Conservation (phyloP, 805 yeast genomes). For the Sugiyamaella chiloensis region DNA sequence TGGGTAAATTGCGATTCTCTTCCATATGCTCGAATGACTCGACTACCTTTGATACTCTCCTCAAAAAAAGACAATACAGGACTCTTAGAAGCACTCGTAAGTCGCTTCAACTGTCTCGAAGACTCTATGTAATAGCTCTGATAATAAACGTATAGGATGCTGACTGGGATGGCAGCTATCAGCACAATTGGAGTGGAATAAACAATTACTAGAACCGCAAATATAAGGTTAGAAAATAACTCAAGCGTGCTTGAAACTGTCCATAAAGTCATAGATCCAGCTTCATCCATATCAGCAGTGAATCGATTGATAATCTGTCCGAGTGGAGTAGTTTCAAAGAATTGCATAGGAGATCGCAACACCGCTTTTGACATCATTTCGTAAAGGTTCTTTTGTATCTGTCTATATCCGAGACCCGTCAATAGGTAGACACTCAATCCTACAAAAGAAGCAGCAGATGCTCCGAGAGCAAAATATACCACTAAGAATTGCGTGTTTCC, state of each 20-base stretch:
- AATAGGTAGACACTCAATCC: constrained; percentile 36
- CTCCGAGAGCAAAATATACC: constrained; percentile 61
- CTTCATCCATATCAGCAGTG: constrained; percentile 81
- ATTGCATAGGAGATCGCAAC: constrained; percentile 86
- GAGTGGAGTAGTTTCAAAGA: constrained; percentile 92
- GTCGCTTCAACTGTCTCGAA: constrained; percentile 72
- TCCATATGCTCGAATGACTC: constrained; percentile 68
- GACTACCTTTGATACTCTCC: constrained; percentile 71
- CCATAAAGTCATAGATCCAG: constrained; percentile 62
- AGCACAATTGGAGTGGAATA: constrained; percentile 84
- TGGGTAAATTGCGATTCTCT: constrained; percentile 59
- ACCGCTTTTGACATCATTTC: constrained; percentile 71
- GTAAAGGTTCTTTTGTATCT: constrained; percentile 45
- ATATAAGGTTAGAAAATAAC: constrained; percentile 36
- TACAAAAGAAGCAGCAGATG: neutral
- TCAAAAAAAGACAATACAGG: constrained; percentile 79
- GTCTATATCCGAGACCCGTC: constrained; percentile 38
- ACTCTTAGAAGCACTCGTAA: constrained; percentile 61
- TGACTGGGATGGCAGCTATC: constrained; percentile 63
- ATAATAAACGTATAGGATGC: constrained; percentile 59
- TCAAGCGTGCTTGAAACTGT: constrained; percentile 35
- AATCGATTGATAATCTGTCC: constrained; percentile 90
- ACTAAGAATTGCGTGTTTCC: constrained; percentile 58
- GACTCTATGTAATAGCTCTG: constrained; percentile 64
- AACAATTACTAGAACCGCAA: constrained; percentile 77